Base-by-base conservation (phyloP, 495 filamentous ascomycete genomes). In the Aspergillus homomorphus region DNA sequence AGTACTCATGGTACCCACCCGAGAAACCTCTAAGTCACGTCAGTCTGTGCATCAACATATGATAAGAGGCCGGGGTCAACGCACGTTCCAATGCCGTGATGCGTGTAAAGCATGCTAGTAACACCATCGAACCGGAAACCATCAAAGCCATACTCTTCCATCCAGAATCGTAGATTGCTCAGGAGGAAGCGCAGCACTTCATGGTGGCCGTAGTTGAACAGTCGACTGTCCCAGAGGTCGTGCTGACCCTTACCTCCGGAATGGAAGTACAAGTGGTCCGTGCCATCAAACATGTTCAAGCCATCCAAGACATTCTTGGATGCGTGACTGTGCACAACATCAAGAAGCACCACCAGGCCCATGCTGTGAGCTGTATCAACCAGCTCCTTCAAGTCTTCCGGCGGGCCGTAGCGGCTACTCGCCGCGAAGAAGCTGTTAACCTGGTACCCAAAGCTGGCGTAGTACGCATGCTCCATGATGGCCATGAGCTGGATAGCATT, bases 401-500 rank as follows among this genome's bases (percentile, higher is more conserved):
- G 94, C 14, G 86, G 83, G 51, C 94, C 94, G 66, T 96, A 98
- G 60, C 94, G 86, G 71, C 92, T 97, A 71, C 92, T 97, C 1
- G 92, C 93, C 42, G 94, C 95, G 68, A 98, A 98, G 81, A 98
- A 98, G 75, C 88, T 96, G 73, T 96, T 98, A 64, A 98, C 84
- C 69, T 98, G 94, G 73, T 98, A 98, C 33, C 94, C 94, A 66
- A 98, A 98, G 64, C 93, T 97, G 61, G 94, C 94, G 73, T 98
- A 98, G 78, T 98, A 98, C 24, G 94, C 93, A 75, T 98, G 94
- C 70, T 98, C 94, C 91, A 98, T 98, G 64, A 98, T 82, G 43
- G 94, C 94, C 94, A 98, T 98, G 62, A 98, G 80, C 72, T 98
- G 94, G 64, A 98, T 97, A 43, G 92, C 88, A 76, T 98, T 97